Conservation (phyloP, 1,284 basidiomycete genomes). For the Dichomitus squalens region DNA sequence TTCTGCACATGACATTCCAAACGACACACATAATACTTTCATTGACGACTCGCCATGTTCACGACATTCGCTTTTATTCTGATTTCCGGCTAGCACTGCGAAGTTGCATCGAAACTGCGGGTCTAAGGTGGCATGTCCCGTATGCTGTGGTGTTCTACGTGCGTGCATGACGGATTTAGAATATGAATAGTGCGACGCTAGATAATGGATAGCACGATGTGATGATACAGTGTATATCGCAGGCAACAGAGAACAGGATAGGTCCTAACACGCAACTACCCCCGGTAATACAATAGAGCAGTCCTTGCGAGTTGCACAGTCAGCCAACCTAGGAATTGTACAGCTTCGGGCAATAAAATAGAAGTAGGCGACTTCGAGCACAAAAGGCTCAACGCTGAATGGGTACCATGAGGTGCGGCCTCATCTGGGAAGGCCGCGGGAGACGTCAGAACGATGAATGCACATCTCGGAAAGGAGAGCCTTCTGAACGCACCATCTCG, state of each 20-base stretch:
- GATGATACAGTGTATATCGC: conserved; percentile 12
- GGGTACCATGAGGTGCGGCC: conserved; percentile 18
- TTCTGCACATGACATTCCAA: conserved; percentile 5
- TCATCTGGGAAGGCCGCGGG: conserved; percentile 21
- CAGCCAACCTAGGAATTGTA: neutral
- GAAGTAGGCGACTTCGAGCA: neutral
- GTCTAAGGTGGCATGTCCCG: conserved; percentile 2
- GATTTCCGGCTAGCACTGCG: neutral
- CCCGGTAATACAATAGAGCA: conserved; percentile 23
- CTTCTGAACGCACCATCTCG: conserved; percentile 70
- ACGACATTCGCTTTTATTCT: conserved; percentile 4
- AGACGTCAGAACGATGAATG: neutral
- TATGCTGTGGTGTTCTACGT: conserved; percentile 14
- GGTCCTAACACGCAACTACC: conserved; percentile 10
- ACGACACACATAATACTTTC: conserved; percentile 1
- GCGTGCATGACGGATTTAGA: conserved; percentile 15
- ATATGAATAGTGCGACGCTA: conserved; percentile 15
- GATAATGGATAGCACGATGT: conserved; percentile 4
- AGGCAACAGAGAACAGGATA: neutral
- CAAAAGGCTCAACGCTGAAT: conserved; percentile 9
- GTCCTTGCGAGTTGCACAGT: neutral
- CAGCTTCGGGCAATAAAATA: neutral
- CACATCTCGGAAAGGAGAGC: neutral
- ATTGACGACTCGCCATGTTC: conserved; percentile 10
- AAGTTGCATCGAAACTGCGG: neutral